Percentiles rank a stretch among this genome's conserved stretches.
phyloP scores from a whole-genome alignment of 495 filamentous ascomycete genomes.

The Gamarada debralockiae region DNA sequence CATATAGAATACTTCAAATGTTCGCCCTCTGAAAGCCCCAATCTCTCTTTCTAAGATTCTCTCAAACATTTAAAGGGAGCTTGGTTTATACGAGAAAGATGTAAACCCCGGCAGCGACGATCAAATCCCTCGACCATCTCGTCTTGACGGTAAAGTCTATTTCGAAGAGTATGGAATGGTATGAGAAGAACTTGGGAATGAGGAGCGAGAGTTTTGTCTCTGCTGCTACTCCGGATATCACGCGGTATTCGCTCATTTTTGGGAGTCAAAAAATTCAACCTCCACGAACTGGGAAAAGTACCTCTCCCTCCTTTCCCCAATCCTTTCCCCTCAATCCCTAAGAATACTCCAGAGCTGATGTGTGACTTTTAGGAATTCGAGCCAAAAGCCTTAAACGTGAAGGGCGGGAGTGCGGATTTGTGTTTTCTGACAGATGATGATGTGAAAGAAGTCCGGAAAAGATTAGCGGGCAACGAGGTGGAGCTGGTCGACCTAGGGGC shows the following conservation, averaged over 20 bases:
- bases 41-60: background rate
- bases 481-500: constrained; percentile 15
- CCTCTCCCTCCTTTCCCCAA: background rate
- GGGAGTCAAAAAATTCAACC: constrained; percentile 52
- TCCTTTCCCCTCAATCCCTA: background rate
- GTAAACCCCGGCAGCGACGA: constrained; percentile 10
- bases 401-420: constrained; percentile 48
- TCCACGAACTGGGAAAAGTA: constrained; percentile 42
- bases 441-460: constrained; percentile 22
- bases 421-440: constrained; percentile 46
- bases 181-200: constrained; percentile 45
- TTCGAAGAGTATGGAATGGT: constrained; percentile 41
- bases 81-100: constrained; percentile 12
- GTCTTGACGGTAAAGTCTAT: constrained; percentile 48
- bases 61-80: too few relatives aligned
- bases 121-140: constrained; percentile 44
- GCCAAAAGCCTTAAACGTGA: constrained; percentile 44
- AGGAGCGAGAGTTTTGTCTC: constrained; percentile 40
- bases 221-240: constrained; percentile 28
- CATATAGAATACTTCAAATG: background rate
- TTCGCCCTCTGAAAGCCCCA: background rate
- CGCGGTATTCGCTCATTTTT: constrained; percentile 46
- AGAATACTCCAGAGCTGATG: too few relatives aligned
- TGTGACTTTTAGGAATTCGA: constrained; percentile 39
- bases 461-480: constrained; percentile 12